Base-by-base conservation (phyloP, 192 early-diverging fungal genomes). In the Linnemannia exigua region DNA sequence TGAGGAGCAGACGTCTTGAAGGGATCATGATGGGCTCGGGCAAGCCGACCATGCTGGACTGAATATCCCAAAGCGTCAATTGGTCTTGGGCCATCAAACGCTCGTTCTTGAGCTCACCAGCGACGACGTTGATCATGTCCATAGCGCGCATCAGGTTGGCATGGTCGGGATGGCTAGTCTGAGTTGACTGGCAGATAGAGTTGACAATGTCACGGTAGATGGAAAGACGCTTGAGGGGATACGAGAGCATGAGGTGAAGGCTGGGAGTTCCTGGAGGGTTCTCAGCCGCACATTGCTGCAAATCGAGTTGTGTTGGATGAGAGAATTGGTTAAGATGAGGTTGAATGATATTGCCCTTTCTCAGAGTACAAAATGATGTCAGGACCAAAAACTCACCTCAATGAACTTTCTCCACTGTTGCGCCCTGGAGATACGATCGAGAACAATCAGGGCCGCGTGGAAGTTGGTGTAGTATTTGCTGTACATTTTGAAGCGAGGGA, bases 381-480 rank as follows among this genome's bases (percentile, higher is more conserved):
- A 44, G 41, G 41, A 44, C 20, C 6, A 28, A 48, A 28, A 48
- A 28, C 70, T 71, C 50, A 86, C 84, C 61, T 86, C 84, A 69
- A 80, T 80, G 38, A 86, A 86, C 44, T 86, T 86, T 36, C 67
- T 79, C 51, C 80, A 86, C 35, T 80, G 84, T 8, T 70, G 25
- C 67, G 74, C 69, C 28, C 84, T 51, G 35, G 84, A 86, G 70
- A 86, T 86, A 3, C 84, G 84, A 47, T 86, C 84, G 14, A 86
- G 84, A 3, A 86, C 75, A 1, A 78, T 80, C 15, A 86, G 33
- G 11, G 84, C 78, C 3, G 68, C 46, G 19, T 86, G 78, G 33
- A 86, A 86, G 79, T 86, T 86, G 17, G 79, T 76, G 47, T 74
- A 86, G 37, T 86, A 86, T 41, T 52, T 76, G 78, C 84, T 86